Conservation (phyloP, 495 filamentous ascomycete species). For the Astrothelium subdiscretum region DNA sequence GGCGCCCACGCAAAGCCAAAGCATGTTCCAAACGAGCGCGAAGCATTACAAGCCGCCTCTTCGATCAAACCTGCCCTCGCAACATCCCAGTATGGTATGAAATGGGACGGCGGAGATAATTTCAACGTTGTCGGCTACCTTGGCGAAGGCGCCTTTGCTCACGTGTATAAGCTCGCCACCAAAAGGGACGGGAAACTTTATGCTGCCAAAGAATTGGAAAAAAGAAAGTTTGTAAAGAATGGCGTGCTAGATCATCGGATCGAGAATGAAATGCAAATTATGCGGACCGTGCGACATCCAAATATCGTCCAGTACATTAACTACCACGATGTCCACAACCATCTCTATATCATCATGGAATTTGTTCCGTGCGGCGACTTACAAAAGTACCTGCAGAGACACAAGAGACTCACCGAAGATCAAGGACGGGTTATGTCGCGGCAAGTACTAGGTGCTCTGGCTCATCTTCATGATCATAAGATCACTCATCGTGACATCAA, state of each 20-base stretch:
- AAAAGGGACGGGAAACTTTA: slow-evolving; percentile 68
- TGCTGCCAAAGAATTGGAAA: slow-evolving; percentile 87
- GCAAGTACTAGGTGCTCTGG: slow-evolving; percentile 70
- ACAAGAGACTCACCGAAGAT: slow-evolving; percentile 52
- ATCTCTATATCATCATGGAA: slow-evolving; percentile 95
- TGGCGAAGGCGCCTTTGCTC: slow-evolving; percentile 89
- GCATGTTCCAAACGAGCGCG: background rate
- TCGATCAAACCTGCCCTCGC: slow-evolving; percentile 25
- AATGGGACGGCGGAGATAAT: slow-evolving; percentile 70
- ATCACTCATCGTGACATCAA: slow-evolving; percentile 98
- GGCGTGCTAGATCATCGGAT: slow-evolving; percentile 73
- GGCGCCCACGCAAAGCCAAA: background rate
- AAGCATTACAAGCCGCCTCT: slow-evolving; percentile 7
- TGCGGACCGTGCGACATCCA: slow-evolving; percentile 67
- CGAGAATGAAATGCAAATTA: slow-evolving; percentile 91
- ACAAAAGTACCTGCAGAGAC: slow-evolving; percentile 50
- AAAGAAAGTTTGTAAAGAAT: slow-evolving; percentile 78
- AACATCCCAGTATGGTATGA: slow-evolving; percentile 40
- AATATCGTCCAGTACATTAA: slow-evolving; percentile 89
- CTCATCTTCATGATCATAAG: slow-evolving; percentile 72
- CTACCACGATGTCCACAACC: slow-evolving; percentile 61
- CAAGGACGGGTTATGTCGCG: slow-evolving; percentile 56
- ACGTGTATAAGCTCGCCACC: slow-evolving; percentile 72
- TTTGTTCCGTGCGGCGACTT: slow-evolving; percentile 78
- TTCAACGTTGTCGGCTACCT: slow-evolving; percentile 75